Base-by-base conservation (phyloP, 495 filamentous ascomycete genomes). In the Podospora pseudopauciseta region DNA sequence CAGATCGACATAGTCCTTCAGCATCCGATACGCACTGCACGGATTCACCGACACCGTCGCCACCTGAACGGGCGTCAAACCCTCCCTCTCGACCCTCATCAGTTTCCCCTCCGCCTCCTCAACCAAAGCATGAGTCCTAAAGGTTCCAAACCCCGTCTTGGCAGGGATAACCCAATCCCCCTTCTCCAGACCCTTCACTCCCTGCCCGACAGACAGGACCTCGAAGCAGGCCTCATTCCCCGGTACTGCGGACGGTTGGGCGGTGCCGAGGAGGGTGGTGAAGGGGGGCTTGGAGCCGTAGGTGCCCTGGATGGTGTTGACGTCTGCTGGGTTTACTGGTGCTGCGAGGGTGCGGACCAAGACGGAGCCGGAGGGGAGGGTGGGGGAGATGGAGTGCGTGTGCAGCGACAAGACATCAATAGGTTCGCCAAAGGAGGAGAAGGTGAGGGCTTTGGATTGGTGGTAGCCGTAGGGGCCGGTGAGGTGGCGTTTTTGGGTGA, bases 141-240 rank as follows among this genome's bases (percentile, higher is more conserved):
- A 97, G 15, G 95, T 97, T 19, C 95, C 95, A 72, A 93, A 91
- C 0, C 89, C 88, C 0, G 91, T 91, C 54, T 79, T 78, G 44
- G 88, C 88, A 80, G 96, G 94, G 63, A 98, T 90, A 7, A 95
- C 93, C 91, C 95, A 97, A 74, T 99, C 95, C 5, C 96, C 95
- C 32, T 72, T 76, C 0, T 44, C n/a, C 3, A 86, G 68, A 23
- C 70, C 79, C 60, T 85, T 83, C 27, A 89, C 88, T 26, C 77
- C 76, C 0, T 82, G 79, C 3, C 92, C 91, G 1, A 86, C 82
- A 2, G 89, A 81, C 32, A 90, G 77, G 7, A 98, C 88, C 78
- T 97, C 92, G 70, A 97, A 94, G 20, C 91, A 91, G 61, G 90
- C 95, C 75, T 99, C 96, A 77, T 97, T 97, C 9, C 95, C 96